phyloP scores from a whole-genome alignment of 2,329 filamentous ascomycete species.

The Fusarium sp. region DNA sequence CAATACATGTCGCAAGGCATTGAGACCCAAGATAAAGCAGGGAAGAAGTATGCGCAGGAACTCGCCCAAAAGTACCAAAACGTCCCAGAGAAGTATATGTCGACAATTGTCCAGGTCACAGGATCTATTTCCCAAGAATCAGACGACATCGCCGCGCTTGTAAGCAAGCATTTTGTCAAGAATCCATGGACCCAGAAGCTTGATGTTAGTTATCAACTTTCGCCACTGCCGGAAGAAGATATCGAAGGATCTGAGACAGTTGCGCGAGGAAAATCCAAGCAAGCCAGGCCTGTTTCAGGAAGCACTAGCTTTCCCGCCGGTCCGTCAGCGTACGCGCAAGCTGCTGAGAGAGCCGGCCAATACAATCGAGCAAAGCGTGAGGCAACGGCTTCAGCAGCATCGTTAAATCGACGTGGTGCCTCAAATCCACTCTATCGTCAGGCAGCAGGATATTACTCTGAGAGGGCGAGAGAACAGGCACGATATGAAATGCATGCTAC shows the following conservation, averaged over 20 bases:
- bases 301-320: slow-evolving; percentile 1
- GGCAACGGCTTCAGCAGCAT: slow-evolving; percentile 52
- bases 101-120: slow-evolving; percentile 56
- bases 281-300: slow-evolving; percentile 4
- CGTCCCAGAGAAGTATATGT: slow-evolving; percentile 57
- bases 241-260: slow-evolving; percentile 45
- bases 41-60: slow-evolving; percentile 47
- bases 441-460: slow-evolving; percentile 80
- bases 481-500: slow-evolving; percentile 67
- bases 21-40: slow-evolving; percentile 45
- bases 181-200: slow-evolving; percentile 52
- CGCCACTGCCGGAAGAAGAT: slow-evolving; percentile 50
- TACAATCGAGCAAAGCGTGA: slow-evolving; percentile 48
- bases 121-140: slow-evolving; percentile 48
- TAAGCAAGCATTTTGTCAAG: slow-evolving; percentile 57
- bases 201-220: slow-evolving; percentile 52
- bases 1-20: slow-evolving; percentile 55
- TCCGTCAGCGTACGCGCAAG: slow-evolving; percentile 42
- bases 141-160: slow-evolving; percentile 54
- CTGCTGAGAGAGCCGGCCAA: slow-evolving; percentile 43
- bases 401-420: slow-evolving; percentile 61
- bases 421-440: slow-evolving; percentile 80
- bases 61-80: slow-evolving; percentile 54
- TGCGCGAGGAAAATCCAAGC: slow-evolving; percentile 21
- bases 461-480: slow-evolving; percentile 73